phyloP scores from a whole-genome alignment of 805 yeast genomes.

The Metschnikowia noctiluminum region DNA sequence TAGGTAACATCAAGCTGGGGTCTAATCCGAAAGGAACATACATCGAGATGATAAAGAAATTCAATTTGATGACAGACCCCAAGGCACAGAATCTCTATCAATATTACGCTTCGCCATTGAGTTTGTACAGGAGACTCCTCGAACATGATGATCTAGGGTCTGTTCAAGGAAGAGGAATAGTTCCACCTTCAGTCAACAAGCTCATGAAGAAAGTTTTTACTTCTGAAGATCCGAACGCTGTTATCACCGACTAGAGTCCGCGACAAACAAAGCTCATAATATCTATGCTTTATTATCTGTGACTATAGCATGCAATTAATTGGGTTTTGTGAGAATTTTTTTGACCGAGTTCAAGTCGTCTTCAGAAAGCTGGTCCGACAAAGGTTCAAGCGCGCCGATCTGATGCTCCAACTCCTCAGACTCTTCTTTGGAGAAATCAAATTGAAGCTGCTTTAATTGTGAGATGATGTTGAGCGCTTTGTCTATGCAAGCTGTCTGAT shows the following conservation, averaged over 20 bases:
- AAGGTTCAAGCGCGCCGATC: constrained; percentile 35
- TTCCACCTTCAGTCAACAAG: constrained; percentile 49
- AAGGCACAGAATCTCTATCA: constrained; percentile 45
- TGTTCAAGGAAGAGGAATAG: constrained; percentile 43
- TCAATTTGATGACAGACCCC: constrained; percentile 54
- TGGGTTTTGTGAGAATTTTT: constrained; percentile 31
- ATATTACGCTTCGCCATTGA: constrained; percentile 39
- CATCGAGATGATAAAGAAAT: constrained; percentile 49
- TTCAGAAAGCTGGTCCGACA: constrained; percentile 48
- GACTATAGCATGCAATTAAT: background rate
- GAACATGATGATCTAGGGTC: constrained; percentile 22
- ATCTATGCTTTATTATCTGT: too few species aligned
- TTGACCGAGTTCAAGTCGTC: constrained; percentile 53
- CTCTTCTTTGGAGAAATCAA: constrained; percentile 46
- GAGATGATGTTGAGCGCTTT: constrained; percentile 51
- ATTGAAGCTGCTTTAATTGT: constrained; percentile 41
- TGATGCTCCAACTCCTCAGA: constrained; percentile 30
- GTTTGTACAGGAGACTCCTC: constrained; percentile 26
- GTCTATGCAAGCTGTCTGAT: constrained; percentile 52
- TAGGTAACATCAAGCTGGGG: constrained; percentile 57
- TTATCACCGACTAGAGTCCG: constrained; percentile 26
- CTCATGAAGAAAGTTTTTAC: constrained; percentile 47
- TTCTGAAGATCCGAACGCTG: constrained; percentile 44
- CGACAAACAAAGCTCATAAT: background rate
- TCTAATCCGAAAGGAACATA: constrained; percentile 44